phyloP scores from a whole-genome alignment of 306 rosid genomes.

The Canavalia ensiformis region DNA sequence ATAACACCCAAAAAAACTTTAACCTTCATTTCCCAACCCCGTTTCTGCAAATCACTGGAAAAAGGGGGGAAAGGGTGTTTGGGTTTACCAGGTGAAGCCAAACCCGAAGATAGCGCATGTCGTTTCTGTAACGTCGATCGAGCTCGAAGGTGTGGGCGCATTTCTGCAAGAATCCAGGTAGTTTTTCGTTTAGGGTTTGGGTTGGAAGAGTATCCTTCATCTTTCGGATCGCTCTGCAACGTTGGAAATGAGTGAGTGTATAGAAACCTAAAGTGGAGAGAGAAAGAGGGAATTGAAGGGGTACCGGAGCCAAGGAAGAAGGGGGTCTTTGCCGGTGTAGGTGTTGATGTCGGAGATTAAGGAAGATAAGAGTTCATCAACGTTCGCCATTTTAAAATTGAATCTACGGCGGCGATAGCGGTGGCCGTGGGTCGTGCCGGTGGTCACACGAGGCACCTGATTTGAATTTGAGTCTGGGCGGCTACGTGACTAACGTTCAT shows the following conservation, averaged over 20 bases:
- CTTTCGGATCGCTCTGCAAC: conserved; percentile 79
- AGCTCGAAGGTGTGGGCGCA: conserved; percentile 76
- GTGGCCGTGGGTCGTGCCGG: background rate
- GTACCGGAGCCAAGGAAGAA: conserved; percentile 96
- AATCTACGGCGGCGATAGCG: conserved; percentile 44
- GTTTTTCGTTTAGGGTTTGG: conserved; percentile 68
- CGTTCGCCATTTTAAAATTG: conserved; percentile 48
- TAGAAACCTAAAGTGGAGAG: conserved; percentile 30
- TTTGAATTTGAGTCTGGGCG: conserved; percentile 60
- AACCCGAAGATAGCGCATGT: conserved; percentile 85
- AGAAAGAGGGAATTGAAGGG: background rate
- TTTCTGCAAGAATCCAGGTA: conserved; percentile 77
- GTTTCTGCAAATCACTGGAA: background rate
- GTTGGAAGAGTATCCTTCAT: conserved; percentile 74
- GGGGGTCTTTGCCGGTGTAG: conserved; percentile 90
- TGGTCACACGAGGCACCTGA: conserved; percentile 24
- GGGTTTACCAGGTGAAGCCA: conserved; percentile 90
- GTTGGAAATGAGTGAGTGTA: conserved; percentile 28
- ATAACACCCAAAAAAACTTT: conserved; percentile 9
- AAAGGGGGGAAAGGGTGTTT: background rate
- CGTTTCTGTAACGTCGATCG: conserved; percentile 84
- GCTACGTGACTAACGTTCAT: background rate
- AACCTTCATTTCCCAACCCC: conserved; percentile 28
- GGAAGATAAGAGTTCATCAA: conserved; percentile 70
- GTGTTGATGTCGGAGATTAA: conserved; percentile 67